Conservation (phyloP, 495 filamentous ascomycete genomes). For the Echria macrotheca region DNA sequence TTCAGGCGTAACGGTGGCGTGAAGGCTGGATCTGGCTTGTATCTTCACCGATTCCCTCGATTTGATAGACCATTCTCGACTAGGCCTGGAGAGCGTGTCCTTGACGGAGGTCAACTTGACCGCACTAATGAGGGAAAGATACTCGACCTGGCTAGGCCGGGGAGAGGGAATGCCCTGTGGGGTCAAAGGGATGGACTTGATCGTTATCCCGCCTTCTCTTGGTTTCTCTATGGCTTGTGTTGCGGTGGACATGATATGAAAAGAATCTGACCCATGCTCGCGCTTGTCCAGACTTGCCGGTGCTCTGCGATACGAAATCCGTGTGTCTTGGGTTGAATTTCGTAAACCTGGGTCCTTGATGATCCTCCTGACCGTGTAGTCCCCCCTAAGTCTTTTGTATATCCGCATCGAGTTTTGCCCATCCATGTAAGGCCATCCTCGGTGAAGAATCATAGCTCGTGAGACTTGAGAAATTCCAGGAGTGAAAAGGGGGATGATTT, state of each 20-base stretch:
- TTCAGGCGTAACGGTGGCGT: constrained; percentile 27
- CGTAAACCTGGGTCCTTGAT: too few species aligned
- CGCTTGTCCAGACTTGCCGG: too few species aligned
- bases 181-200: constrained; percentile 51
- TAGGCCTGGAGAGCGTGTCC: constrained; percentile 16
- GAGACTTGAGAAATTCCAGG: too few species aligned
- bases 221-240: constrained; percentile 13
- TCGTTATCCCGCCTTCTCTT: constrained; percentile 44
- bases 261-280: constrained; percentile 10
- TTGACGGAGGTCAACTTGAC: constrained; percentile 47
- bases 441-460: too few species aligned
- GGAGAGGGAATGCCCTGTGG: constrained; percentile 93
- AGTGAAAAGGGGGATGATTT: too few species aligned
- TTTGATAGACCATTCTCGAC: constrained; percentile 19
- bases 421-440: too few species aligned
- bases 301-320: too few species aligned
- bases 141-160: constrained; percentile 46
- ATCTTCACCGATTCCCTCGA: constrained; percentile 18
- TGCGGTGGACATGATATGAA: constrained; percentile 13
- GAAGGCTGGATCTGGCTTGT: constrained; percentile 19
- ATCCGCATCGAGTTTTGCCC: too few species aligned
- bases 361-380: too few species aligned
- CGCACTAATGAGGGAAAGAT: constrained; percentile 98
- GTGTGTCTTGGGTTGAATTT: too few species aligned
- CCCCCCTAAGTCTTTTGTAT: too few species aligned